Evolutionary conservation across 441 rosid genomes (phyloP), one percentile per base, ranked within the genome.

Genomic region (Melastoma candidum): DNA sequence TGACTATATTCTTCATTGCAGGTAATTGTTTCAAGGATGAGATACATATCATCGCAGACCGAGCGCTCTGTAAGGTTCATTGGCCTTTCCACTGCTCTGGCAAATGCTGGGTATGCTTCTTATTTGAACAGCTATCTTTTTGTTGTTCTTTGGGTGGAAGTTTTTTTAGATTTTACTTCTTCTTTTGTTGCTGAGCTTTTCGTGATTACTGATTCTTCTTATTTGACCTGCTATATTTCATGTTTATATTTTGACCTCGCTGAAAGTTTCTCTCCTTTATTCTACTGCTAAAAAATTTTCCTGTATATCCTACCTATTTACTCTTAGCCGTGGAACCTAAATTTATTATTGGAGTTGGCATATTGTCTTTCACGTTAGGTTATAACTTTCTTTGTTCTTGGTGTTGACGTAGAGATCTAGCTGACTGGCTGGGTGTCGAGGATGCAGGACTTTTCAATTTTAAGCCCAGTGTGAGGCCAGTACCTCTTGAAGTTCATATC

Each of bases 21-120:
- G 99, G 99, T 94, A 58, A 94, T 94, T 77, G 99, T 94, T 63
- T 94, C 99, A 51, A 87, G 99, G 69, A 94, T 94, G 99, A 83
- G 99, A 71, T 94, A 94, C 63, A 90, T 94, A 72, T 90, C 99
- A 56, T 94, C 97, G 25, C 97, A 90, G 78, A 94, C 99, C 54
- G 96, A 90, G 56, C 95, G 95, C 47, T 65, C 84, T 0, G 83
- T 94, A 51, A 95, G 99, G 57, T 94, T 94, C 60, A 76, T 94
- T 47, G 99, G 99, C 58, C 96, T 94, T 64, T 94, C 99, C 48
- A 94, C 99, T 54, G 99, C 99, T 71, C 75, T 94, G 71, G 99
- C 99, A 59, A 94, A 94, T 78, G 96, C 99, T 56, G 80, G 97
- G 99, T 90, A 52, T 65, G 55, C 11, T 12, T 51, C 32, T 22